phyloP scores from a whole-genome alignment of 768 basidiomycete species.

The Stropharia rugosoannulata region DNA sequence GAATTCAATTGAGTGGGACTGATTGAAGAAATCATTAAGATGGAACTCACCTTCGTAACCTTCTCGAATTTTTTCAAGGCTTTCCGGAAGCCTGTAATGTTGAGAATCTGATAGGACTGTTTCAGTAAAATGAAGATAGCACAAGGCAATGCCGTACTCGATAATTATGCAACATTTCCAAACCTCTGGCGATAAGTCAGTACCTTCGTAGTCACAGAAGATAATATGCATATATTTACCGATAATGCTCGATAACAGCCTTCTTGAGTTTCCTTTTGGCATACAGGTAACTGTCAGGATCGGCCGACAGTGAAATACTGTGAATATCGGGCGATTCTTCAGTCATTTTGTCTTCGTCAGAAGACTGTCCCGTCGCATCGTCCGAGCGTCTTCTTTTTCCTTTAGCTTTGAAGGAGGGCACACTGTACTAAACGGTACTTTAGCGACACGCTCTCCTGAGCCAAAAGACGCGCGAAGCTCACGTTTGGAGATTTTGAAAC shows the following conservation, averaged over 20 bases:
- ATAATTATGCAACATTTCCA: conserved; percentile 89
- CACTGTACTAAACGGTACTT: background rate
- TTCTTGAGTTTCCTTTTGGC: conserved; percentile 87
- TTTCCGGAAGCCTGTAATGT: conserved; percentile 88
- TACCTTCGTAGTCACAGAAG: background rate
- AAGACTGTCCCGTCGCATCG: background rate
- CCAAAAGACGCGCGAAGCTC: no score
- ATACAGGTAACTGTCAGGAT: conserved; percentile 77
- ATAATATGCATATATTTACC: conserved; percentile 34
- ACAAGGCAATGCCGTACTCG: conserved; percentile 46
- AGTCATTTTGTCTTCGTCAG: background rate
- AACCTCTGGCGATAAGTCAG: conserved; percentile 42
- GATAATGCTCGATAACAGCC: conserved; percentile 83
- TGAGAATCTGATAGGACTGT: conserved; percentile 56
- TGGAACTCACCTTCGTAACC: conserved; percentile 52
- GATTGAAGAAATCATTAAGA: background rate
- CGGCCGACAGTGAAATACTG: conserved; percentile 29
- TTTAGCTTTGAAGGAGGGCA: background rate
- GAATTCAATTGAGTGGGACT: background rate
- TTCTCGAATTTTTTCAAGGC: conserved; percentile 87
- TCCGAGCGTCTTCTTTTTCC: conserved; percentile 1
- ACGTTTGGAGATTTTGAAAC: no score
- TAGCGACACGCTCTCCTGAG: no score
- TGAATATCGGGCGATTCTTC: background rate
- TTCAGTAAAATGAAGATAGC: background rate